Base-by-base conservation (phyloP, 495 filamentous ascomycete genomes). In the Cetradonia linearis region DNA sequence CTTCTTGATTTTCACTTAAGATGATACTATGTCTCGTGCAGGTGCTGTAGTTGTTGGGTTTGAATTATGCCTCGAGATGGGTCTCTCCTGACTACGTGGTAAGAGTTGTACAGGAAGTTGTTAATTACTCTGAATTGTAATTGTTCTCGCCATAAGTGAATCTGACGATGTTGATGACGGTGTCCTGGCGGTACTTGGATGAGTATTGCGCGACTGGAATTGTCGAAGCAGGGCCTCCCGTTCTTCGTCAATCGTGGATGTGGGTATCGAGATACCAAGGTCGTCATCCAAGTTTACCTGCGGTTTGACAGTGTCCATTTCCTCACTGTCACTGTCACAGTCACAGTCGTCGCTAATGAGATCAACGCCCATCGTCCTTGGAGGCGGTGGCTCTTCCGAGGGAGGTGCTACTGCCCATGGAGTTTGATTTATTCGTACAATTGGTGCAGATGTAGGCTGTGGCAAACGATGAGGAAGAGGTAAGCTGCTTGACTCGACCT, bases 131-230 rank as follows among this genome's bases (percentile, higher is more conserved):
- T 30, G 47, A 25, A 38, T 33, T 18, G 18, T 1, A 23, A 23
- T 48, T 0, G 28, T 23, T 25, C 23, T 8, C 13, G 42, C 40
- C 27, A 55, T 55, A 5, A 55, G 42, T 2, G 49, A 61, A 40
- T 55, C 52, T 9, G 49, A 54, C 3, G 58, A 60, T 28, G 52
- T 30, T 13, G 59, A 55, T 28, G 54, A 31, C 5, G 25, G 20
- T 27, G 34, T 11, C 5, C 6, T 25, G n/a, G 27, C 5, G 6
- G 50, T 61, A 9, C 14, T 25, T 13, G 10, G 16, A 11, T 7
- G 30, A 34, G 1, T 28, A 5, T 47, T 16, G n/a, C 38, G 52
- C 13, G 50, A 0, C 8, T 47, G 38, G 18, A 44, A 54, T 13
- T 60, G 58, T 31, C 10, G 10, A 6, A 34, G 48, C 4, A 54